Conservation (phyloP, 768 basidiomycete species). For the Termitomyces heimii region DNA sequence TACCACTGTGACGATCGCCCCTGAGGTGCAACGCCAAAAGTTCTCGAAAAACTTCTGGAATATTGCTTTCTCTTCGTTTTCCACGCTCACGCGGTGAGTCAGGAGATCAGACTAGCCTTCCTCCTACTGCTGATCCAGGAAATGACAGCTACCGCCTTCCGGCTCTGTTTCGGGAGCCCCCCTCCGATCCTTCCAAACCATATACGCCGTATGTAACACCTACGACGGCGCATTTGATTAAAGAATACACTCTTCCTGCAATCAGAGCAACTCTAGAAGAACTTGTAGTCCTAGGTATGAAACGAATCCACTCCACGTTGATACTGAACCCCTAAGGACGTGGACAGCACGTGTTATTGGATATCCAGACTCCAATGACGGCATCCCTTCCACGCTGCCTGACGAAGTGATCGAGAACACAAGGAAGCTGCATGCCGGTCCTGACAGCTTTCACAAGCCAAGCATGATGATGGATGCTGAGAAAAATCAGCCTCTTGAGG, state of each 20-base stretch:
- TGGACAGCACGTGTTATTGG: conserved; percentile 14
- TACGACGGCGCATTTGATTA: conserved; percentile 34
- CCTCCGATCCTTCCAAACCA: conserved; percentile 24
- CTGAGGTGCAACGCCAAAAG: conserved; percentile 59
- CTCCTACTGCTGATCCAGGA: neutral
- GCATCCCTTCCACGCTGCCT: conserved; percentile 38
- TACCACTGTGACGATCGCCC: conserved; percentile 36
- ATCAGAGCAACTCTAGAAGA: conserved; percentile 42
- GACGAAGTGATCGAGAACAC: conserved; percentile 33
- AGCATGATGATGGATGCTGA: conserved; percentile 62
- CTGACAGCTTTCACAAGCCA: conserved; percentile 42
- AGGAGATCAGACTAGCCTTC: neutral
- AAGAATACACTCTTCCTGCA: conserved; percentile 37
- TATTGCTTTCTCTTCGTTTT: conserved; percentile 43
- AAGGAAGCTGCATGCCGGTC: conserved; percentile 27
- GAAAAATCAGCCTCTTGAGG: conserved; percentile 53
- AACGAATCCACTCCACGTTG: neutral
- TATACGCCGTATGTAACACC: conserved; percentile 36
- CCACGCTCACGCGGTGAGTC: conserved; percentile 41
- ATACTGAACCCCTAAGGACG: neutral
- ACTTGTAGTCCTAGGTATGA: conserved; percentile 33
- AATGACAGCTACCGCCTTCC: conserved; percentile 34
- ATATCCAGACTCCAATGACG: conserved; percentile 25
- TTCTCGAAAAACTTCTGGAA: conserved; percentile 66
- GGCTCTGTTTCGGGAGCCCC: conserved; percentile 44